These are phyloP conservation scores for Steccherinum ochraceum DNA, from an alignment of 768 basidiomycete genomes.

Conservation along the genomic window DNA sequence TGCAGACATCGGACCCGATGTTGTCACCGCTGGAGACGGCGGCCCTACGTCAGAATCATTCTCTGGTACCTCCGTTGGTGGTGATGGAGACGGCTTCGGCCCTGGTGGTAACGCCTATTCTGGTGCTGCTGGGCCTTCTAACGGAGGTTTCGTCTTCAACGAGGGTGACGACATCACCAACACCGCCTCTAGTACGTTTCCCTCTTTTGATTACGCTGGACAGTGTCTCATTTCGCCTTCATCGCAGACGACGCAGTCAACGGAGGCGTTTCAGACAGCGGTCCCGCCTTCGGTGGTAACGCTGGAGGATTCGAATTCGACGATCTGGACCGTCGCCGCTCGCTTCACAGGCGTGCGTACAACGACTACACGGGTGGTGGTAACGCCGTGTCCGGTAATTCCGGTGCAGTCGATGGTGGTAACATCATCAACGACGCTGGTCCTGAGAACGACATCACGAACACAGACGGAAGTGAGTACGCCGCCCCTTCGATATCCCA, in stretches of 20 bases:
- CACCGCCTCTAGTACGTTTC: slow-evolving; percentile 9
- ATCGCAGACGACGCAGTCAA: slow-evolving; percentile 11
- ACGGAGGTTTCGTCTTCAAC: slow-evolving; percentile 10
- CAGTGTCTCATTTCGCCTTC: background rate
- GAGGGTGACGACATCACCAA: slow-evolving; percentile 6
- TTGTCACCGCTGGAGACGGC: slow-evolving; percentile 4
- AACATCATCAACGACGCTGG: slow-evolving; percentile 9
- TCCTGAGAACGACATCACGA: slow-evolving; percentile 8
- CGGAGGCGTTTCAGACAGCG: slow-evolving; percentile 13
- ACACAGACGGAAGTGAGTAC: slow-evolving; percentile 5
- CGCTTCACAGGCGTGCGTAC: slow-evolving; percentile 4
- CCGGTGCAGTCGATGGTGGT: slow-evolving; percentile 9
- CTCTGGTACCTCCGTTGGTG: slow-evolving; percentile 9
- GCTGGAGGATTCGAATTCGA: slow-evolving; percentile 14
- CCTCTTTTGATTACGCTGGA: background rate
- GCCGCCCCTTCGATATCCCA: background rate
- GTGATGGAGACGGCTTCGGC: slow-evolving; percentile 5
- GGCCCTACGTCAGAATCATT: background rate
- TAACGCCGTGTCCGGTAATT: slow-evolving; percentile 10
- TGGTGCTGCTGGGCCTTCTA: slow-evolving; percentile 9
- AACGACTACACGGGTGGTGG: slow-evolving; percentile 11
- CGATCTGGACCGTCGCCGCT: slow-evolving; percentile 14
- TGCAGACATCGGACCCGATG: background rate
- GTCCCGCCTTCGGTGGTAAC: slow-evolving; percentile 14
- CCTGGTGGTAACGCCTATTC: slow-evolving; percentile 11